Conservation (phyloP, 441 rosid genomes). For the Gossypium davidsonii region DNA sequence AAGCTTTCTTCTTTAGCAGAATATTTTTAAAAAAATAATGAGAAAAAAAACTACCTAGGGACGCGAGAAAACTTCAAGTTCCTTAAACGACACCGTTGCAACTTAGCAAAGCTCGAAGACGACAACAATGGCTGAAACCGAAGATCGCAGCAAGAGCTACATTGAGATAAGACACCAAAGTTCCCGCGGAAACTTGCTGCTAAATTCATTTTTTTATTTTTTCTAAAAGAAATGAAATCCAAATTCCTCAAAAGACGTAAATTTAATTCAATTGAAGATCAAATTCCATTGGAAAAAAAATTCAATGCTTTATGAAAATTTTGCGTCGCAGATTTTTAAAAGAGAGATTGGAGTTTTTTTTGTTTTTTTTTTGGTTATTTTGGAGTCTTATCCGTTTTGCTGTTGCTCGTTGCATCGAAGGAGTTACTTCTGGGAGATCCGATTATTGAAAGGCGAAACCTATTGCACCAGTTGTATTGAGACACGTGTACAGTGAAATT, state of each 20-base stretch:
- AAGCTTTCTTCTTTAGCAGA: background rate
- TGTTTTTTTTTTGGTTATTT: background rate
- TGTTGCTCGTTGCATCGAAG: background rate
- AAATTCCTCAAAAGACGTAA: background rate
- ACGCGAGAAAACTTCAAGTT: conserved; percentile 21
- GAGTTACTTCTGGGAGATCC: background rate
- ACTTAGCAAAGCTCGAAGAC: conserved; percentile 30
- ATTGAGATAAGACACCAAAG: conserved; percentile 36
- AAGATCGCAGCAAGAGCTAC: conserved; percentile 43
- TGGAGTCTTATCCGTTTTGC: conserved; percentile 1
- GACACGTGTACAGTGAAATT: background rate
- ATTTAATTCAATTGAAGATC: conserved; percentile 24
- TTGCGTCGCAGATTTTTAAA: background rate
- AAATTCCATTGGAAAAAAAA: conserved; percentile 22
- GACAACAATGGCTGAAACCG: conserved; percentile 46
- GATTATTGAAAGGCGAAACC: background rate
- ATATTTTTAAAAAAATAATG: background rate
- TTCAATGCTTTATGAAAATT: too few relatives aligned
- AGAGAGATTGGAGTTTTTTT: background rate
- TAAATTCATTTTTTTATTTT: conserved; percentile 39
- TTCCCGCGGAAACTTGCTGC: conserved; percentile 47
- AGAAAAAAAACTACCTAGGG: conserved; percentile 37
- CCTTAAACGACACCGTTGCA: conserved; percentile 15
- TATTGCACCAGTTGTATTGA: background rate
- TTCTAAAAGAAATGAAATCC: background rate